These are phyloP conservation scores for Cercospora citrullina DNA, from an alignment of 2,329 filamentous ascomycete species.

Conservation along the genomic window DNA sequence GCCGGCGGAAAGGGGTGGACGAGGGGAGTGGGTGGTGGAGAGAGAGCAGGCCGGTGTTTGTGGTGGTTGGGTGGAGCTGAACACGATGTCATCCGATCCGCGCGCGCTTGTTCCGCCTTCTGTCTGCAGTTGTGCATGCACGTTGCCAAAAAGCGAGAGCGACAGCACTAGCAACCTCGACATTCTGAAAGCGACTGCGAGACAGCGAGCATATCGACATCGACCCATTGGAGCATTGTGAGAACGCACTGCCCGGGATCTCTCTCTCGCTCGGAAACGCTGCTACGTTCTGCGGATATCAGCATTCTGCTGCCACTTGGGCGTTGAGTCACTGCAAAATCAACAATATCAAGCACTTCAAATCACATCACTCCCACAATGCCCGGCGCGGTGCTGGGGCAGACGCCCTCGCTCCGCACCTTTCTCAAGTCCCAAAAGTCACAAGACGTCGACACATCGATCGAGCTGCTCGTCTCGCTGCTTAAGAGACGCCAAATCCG, in stretches of 20 bases:
- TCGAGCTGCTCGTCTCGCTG: constrained; percentile 80
- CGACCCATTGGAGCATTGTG: not conserved
- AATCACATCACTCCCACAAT: constrained; percentile 44
- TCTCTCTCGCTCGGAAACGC: not conserved
- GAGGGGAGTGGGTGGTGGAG: not conserved
- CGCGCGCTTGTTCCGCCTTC: not conserved
- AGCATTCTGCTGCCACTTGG: not conserved
- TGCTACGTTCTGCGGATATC: too few species aligned
- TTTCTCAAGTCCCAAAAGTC: constrained; percentile 78
- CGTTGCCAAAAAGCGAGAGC: not conserved
- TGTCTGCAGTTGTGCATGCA: not conserved
- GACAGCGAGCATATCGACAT: not conserved
- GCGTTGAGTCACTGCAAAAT: not conserved
- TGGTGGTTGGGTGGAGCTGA: constrained; percentile 11
- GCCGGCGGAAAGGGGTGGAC: not conserved
- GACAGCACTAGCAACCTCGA: not conserved
- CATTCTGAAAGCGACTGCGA: not conserved
- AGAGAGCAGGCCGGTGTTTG: not conserved
- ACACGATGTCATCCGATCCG: constrained; percentile 9
- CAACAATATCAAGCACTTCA: constrained; percentile 4
- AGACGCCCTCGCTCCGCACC: constrained; percentile 72
- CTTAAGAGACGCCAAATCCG: constrained; percentile 89
- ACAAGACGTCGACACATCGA: constrained; percentile 73
- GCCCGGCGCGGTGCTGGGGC: constrained; percentile 57
- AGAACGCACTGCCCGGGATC: not conserved